phyloP scores from a whole-genome alignment of 768 basidiomycete species.

The Phlegmacium glaucopus region DNA sequence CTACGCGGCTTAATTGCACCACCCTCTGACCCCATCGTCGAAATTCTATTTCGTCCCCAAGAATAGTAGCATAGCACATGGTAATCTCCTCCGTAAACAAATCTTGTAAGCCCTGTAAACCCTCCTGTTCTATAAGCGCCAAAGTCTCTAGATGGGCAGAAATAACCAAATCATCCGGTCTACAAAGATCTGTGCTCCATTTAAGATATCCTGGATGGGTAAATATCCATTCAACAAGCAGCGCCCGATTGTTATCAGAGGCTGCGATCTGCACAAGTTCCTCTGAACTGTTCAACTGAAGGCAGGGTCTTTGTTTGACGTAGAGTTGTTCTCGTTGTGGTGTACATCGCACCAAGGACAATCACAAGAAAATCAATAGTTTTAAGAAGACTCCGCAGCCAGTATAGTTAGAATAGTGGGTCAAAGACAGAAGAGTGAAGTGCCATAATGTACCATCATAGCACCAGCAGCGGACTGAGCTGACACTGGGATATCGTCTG shows the following conservation, averaged over 20 bases:
- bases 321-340: not conserved
- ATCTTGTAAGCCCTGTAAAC: slow-evolving; percentile 37
- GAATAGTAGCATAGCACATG: slow-evolving; percentile 36
- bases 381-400: slow-evolving; percentile 29
- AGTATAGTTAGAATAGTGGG: too few relatives aligned
- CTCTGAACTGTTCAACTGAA: slow-evolving; percentile 1
- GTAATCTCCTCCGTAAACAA: slow-evolving; percentile 42
- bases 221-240: slow-evolving; percentile 32
- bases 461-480: too few relatives aligned
- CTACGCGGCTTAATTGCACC: slow-evolving; percentile 27
- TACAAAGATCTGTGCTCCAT: slow-evolving; percentile 40
- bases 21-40: slow-evolving; percentile 32
- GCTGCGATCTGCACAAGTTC: slow-evolving; percentile 13
- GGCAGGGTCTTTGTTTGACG: not conserved
- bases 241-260: slow-evolving; percentile 31
- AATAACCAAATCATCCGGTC: slow-evolving; percentile 37
- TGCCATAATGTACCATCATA: too few relatives aligned
- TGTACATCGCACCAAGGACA: slow-evolving; percentile 34
- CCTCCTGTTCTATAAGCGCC: slow-evolving; percentile 35
- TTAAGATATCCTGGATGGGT: slow-evolving; percentile 35
- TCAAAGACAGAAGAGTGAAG: too few relatives aligned
- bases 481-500: too few relatives aligned
- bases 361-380: slow-evolving; percentile 39
- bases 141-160: slow-evolving; percentile 35
- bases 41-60: slow-evolving; percentile 35